Evolutionary conservation across 1,284 basidiomycete genomes (phyloP).

Genomic region (Ganoderma lingzhi): DNA sequence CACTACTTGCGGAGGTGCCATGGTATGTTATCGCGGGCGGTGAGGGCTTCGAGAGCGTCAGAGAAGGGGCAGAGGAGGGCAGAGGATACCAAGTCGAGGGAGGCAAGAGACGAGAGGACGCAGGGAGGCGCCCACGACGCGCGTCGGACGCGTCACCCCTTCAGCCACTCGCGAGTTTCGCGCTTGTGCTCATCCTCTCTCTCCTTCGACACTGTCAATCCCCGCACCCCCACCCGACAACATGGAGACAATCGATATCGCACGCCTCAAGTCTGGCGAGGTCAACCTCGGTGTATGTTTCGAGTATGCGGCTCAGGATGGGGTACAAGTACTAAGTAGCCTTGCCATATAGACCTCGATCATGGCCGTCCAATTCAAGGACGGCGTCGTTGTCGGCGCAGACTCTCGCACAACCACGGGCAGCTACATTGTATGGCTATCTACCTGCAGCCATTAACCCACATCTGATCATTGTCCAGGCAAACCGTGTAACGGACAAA

Average conservation of each 20-base stretch:
- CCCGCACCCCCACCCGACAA: constrained; percentile 36
- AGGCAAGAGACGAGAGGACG: constrained; percentile 29
- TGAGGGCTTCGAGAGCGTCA: constrained; percentile 12
- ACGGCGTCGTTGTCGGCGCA: constrained; percentile 95
- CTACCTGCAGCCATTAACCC: neutral
- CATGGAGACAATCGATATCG: constrained; percentile 80
- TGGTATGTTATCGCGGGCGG: constrained; percentile 36
- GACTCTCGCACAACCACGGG: constrained; percentile 98
- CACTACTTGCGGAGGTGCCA: constrained; percentile 64
- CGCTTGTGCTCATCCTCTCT: constrained; percentile 35
- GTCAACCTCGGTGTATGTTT: constrained; percentile 91
- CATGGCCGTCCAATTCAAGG: constrained; percentile 98
- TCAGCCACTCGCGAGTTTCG: constrained; percentile 35
- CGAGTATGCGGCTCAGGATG: neutral
- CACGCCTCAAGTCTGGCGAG: constrained; percentile 89
- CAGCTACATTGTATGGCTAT: constrained; percentile 84
- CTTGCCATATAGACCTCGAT: constrained; percentile 85
- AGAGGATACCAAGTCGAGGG: constrained; percentile 35
- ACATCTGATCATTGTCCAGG: constrained; percentile 52
- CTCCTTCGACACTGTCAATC: constrained; percentile 33
- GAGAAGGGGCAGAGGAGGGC: constrained; percentile 31
- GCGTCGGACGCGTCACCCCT: constrained; percentile 59
- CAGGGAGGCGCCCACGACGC: constrained; percentile 51
- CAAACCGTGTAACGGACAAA: constrained; percentile 99
- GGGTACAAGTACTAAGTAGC: neutral